These are phyloP conservation scores for Elsinoe ampelina DNA, from an alignment of 2,329 filamentous ascomycete genomes.

Conservation along the genomic window DNA sequence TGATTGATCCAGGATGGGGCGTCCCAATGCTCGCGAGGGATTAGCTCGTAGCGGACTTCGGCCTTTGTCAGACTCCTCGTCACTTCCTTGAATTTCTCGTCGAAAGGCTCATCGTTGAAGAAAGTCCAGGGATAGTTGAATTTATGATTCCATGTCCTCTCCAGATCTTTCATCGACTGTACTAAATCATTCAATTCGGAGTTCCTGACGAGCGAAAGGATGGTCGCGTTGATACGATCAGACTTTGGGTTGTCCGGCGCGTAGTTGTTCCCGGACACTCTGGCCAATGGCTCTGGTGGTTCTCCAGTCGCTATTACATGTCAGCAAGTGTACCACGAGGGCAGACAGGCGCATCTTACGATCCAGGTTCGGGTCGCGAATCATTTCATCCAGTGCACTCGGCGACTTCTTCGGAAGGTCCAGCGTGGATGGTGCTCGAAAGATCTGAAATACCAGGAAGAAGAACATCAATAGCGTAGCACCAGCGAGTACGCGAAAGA, in stretches of 20 bases:
- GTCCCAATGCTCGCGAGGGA: constrained; percentile 93
- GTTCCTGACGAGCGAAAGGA: constrained; percentile 87
- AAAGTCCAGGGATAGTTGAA: constrained; percentile 99
- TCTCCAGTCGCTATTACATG: constrained; percentile 61
- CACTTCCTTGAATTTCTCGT: constrained; percentile 79
- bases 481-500: constrained; percentile 69
- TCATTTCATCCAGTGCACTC: constrained; percentile 49
- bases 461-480: constrained; percentile 63
- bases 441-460: constrained; percentile 69
- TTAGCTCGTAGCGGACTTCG: constrained; percentile 74
- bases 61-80: constrained; percentile 80
- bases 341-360: constrained; percentile 48
- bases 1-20: constrained; percentile 85
- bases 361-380: constrained; percentile 77
- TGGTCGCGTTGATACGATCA: constrained; percentile 83
- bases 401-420: constrained; percentile 24
- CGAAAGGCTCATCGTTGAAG: constrained; percentile 93
- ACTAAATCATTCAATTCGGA: constrained; percentile 78
- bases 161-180: constrained; percentile 80
- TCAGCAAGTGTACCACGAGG: background rate
- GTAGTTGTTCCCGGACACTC: constrained; percentile 64
- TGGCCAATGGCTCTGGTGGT: constrained; percentile 65
- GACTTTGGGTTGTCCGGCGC: constrained; percentile 63
- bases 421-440: constrained; percentile 45
- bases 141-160: constrained; percentile 93